phyloP scores from a whole-genome alignment of 192 early-diverging fungal genomes.

The Gorgonomyces haynaldii region DNA sequence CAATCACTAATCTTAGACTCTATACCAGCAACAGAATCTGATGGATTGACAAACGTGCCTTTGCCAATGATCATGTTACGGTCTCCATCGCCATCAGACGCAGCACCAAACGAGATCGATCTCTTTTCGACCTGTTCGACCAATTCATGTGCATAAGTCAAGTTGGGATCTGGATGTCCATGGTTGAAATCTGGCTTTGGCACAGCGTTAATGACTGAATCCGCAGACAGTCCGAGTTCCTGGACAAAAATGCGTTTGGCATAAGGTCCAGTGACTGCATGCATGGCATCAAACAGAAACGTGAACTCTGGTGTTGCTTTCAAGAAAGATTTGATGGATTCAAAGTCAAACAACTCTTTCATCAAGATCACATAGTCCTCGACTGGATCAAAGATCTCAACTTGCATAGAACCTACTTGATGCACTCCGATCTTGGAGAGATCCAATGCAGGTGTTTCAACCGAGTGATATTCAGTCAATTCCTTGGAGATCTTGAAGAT shows the following conservation, averaged over 20 bases:
- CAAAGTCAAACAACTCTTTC: constrained; percentile 89
- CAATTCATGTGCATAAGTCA: constrained; percentile 90
- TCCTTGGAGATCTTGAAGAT: constrained; percentile 77
- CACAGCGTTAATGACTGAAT: constrained; percentile 68
- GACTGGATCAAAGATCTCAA: constrained; percentile 84
- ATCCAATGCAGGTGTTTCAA: constrained; percentile 44
- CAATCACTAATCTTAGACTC: constrained; percentile 51
- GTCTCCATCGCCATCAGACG: constrained; percentile 94
- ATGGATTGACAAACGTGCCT: constrained; percentile 88
- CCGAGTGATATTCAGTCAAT: constrained; percentile 47
- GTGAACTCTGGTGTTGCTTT: constrained; percentile 56
- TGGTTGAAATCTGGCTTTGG: constrained; percentile 87
- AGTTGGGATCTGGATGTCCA: constrained; percentile 93
- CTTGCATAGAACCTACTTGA: constrained; percentile 45
- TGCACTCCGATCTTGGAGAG: constrained; percentile 57
- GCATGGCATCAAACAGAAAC: constrained; percentile 88
- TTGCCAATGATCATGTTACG: constrained; percentile 95
- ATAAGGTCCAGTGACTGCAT: constrained; percentile 91
- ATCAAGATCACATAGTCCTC: constrained; percentile 78
- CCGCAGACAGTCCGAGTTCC: constrained; percentile 74
- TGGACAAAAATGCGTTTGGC: constrained; percentile 70
- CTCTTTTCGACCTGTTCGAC: constrained; percentile 80
- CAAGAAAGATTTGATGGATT: constrained; percentile 68
- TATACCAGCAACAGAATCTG: constrained; percentile 78
- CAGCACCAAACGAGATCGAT: constrained; percentile 77